These are phyloP conservation scores for Coprinopsis cinerea DNA, from an alignment of 768 basidiomycete genomes.

Conservation along the genomic window DNA sequence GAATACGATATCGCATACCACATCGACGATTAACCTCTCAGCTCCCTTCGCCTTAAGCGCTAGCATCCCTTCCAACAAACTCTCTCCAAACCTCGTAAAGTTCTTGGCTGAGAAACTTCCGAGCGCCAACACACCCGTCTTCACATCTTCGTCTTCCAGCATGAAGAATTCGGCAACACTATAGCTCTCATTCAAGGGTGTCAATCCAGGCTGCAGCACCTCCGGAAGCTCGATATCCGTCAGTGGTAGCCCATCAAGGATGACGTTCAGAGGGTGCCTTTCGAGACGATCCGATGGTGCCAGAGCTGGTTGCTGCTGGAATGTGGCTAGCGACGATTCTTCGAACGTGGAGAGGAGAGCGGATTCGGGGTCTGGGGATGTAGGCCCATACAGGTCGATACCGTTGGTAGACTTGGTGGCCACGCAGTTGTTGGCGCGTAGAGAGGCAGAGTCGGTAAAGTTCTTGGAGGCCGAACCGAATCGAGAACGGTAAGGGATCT, in stretches of 20 bases:
- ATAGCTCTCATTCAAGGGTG: conserved; percentile 37
- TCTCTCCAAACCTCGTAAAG: conserved; percentile 34
- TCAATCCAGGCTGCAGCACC: conserved; percentile 29
- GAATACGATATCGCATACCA: conserved; percentile 29
- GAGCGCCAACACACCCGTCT: conserved; percentile 51
- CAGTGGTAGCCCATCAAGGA: conserved; percentile 40
- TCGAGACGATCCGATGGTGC: conserved; percentile 21
- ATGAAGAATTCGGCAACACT: conserved; percentile 51
- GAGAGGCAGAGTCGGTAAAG: conserved; percentile 46
- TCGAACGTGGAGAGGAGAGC: conserved; percentile 5
- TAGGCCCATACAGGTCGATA: conserved; percentile 28
- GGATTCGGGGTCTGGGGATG: too few relatives aligned
- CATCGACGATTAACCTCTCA: conserved; percentile 51
- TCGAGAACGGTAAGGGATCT: conserved; percentile 57
- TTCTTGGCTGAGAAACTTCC: conserved; percentile 49
- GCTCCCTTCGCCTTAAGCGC: conserved; percentile 43
- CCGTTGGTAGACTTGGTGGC: conserved; percentile 46
- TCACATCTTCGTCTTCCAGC: conserved; percentile 43
- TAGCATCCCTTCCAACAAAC: conserved; percentile 41
- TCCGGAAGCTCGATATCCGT: conserved; percentile 40
- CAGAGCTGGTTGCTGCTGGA: conserved; percentile 35
- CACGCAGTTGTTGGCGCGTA: conserved; percentile 47
- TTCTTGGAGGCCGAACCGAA: conserved; percentile 37
- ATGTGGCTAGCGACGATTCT: conserved; percentile 21
- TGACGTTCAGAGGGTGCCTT: conserved; percentile 41